Percentiles rank a stretch among this genome's conserved stretches.
Conservation (phyloP, 2,329 filamentous ascomycete genomes). For the Aureobasidium mangrovei region DNA sequence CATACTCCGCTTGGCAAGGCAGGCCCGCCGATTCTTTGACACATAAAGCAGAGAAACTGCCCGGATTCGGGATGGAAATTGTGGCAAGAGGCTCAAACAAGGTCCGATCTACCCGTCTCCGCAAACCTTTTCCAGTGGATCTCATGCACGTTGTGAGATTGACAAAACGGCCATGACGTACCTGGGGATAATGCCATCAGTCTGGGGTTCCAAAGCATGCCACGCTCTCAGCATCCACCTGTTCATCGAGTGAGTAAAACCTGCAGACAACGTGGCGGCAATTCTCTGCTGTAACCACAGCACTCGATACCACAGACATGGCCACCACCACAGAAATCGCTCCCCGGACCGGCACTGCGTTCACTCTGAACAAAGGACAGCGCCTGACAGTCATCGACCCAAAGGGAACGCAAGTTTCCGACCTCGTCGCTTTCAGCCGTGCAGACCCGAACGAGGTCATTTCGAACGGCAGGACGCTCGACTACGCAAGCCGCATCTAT, state of each 20-base stretch:
- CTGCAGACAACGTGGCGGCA: no score
- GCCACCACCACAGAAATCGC: conserved; percentile 12
- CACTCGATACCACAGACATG: background rate
- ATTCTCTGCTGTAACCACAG: no score
- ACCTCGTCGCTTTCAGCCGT: conserved; percentile 19
- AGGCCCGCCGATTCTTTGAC: background rate
- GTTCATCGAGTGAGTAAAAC: no score
- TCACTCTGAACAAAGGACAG: conserved; percentile 19
- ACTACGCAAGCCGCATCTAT: conserved; percentile 20
- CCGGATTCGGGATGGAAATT: no score
- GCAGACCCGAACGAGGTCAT: conserved; percentile 18
- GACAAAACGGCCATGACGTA: no score
- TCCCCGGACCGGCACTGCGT: conserved; percentile 18
- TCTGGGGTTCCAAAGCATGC: no score
- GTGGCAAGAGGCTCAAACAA: no score
- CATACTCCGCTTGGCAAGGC: background rate
- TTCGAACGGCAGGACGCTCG: conserved; percentile 20
- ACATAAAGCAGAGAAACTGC: background rate
- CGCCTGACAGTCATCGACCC: conserved; percentile 20
- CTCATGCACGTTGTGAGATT: no score
- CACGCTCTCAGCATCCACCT: no score
- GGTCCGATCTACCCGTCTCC: no score
- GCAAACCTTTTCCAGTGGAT: no score
- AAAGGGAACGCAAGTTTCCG: conserved; percentile 19
- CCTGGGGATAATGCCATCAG: no score